A percentile compares a stretch with the other conserved stretches of the same genome.
These are phyloP conservation scores for Heterobasidion parviporum DNA, from an alignment of 1,284 basidiomycete species.

Conservation along the genomic window DNA sequence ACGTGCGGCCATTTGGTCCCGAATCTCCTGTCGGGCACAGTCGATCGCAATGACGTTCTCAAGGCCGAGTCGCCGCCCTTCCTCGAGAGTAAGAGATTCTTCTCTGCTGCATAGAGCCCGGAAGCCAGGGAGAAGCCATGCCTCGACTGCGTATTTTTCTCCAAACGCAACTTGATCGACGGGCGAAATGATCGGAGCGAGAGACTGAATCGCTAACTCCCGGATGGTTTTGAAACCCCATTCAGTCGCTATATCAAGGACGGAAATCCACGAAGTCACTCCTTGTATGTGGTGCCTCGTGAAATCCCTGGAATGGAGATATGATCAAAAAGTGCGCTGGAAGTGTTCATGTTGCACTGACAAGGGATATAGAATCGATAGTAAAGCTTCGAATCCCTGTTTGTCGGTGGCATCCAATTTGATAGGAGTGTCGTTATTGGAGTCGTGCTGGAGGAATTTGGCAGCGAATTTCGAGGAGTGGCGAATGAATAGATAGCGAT, in stretches of 20 bases:
- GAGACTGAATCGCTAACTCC: neutral
- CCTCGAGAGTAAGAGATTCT: neutral
- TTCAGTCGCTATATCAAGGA: conserved; percentile 1
- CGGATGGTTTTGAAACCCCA: neutral
- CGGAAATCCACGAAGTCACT: neutral
- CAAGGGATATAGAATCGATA: conserved; percentile 5
- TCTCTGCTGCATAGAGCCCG: neutral
- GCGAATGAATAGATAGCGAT: neutral
- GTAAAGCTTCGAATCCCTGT: conserved; percentile 4
- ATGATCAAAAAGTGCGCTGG: too few species aligned
- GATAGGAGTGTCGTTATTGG: neutral
- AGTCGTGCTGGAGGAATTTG: neutral
- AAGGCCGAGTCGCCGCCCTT: neutral
- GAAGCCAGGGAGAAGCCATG: conserved; percentile 19
- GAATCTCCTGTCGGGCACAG: neutral
- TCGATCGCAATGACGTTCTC: neutral
- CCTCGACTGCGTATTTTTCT: conserved; percentile 12
- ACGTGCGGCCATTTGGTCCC: neutral
- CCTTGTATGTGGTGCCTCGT: neutral
- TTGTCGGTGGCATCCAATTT: neutral
- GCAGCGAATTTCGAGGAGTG: neutral
- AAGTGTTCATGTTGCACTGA: neutral
- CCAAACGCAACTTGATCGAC: neutral
- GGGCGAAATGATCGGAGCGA: neutral
- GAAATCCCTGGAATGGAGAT: neutral